Conservation (phyloP, 768 basidiomycete genomes). For the Panaeolus papilionaceus region DNA sequence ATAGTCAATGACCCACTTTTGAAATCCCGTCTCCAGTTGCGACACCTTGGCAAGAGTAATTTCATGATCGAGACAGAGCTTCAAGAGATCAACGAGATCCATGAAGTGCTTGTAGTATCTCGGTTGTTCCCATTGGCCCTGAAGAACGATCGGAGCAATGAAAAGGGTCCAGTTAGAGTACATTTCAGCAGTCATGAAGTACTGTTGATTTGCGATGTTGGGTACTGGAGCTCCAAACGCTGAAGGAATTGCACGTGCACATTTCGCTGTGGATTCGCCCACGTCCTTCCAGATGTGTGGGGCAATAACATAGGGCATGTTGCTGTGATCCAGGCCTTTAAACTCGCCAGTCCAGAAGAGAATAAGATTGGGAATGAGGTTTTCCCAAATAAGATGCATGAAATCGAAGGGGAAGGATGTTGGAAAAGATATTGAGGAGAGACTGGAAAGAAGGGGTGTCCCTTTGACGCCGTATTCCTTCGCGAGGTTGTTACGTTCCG, state of each 20-base stretch:
- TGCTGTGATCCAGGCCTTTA: constrained; percentile 28
- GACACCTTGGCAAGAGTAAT: constrained; percentile 16
- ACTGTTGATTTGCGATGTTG: constrained; percentile 35
- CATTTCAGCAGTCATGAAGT: constrained; percentile 40
- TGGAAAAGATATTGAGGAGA: constrained; percentile 42
- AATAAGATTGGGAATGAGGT: too few species aligned
- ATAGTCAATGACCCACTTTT: constrained; percentile 28
- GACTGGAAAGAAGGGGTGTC: constrained; percentile 32
- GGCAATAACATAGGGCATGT: constrained; percentile 29
- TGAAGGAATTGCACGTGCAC: constrained; percentile 47
- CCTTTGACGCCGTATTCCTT: constrained; percentile 40
- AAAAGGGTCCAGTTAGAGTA: constrained; percentile 39
- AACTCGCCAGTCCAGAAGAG: too few species aligned
- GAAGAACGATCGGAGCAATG: constrained; percentile 40
- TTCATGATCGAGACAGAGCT: constrained; percentile 42
- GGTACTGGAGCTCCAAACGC: constrained; percentile 41
- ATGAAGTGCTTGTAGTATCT: constrained; percentile 51
- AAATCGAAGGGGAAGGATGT: constrained; percentile 50
- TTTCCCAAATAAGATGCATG: constrained; percentile 40
- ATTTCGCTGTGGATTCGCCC: constrained; percentile 28
- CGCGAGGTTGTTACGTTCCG: constrained; percentile 26
- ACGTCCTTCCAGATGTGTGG: too few species aligned
- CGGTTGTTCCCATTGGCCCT: constrained; percentile 33
- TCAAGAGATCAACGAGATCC: constrained; percentile 43
- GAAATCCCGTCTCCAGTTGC: too few species aligned